A percentile compares a stretch with the other conserved stretches of the same genome.
Conservation (phyloP, 768 basidiomycete species). For the Xerocomellus dryophilus region DNA sequence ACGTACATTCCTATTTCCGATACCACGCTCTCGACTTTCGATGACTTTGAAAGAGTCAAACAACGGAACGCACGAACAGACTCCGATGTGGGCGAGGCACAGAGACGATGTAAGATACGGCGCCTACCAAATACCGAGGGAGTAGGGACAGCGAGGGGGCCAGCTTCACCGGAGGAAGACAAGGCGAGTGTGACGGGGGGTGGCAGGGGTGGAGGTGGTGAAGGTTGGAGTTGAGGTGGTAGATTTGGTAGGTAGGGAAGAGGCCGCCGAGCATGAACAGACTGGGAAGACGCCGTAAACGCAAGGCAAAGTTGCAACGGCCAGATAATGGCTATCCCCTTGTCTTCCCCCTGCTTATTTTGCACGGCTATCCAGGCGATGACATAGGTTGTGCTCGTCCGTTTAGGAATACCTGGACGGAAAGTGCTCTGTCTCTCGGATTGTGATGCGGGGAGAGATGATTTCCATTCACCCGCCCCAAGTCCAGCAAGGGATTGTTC, state of each 20-base stretch:
- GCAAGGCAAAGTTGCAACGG: conserved; percentile 58
- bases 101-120: conserved; percentile 33
- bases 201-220: conserved; percentile 41
- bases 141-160: background rate
- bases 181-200: conserved; percentile 29
- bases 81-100: conserved; percentile 38
- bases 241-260: conserved; percentile 61
- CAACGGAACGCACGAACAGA: conserved; percentile 44
- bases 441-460: background rate
- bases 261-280: conserved; percentile 38
- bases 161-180: conserved; percentile 15
- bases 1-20: conserved; percentile 66
- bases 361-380: conserved; percentile 75
- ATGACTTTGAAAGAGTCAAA: conserved; percentile 50
- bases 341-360: conserved; percentile 78
- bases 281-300: conserved; percentile 37
- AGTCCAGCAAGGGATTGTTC: conserved; percentile 58
- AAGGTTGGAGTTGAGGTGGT: conserved; percentile 58
- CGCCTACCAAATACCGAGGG: conserved; percentile 18
- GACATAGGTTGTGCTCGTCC: conserved; percentile 40
- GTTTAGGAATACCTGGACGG: conserved; percentile 18
- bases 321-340: conserved; percentile 73
- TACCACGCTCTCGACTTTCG: conserved; percentile 52
- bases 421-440: conserved; percentile 23
- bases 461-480: conserved; percentile 55